phyloP scores from a whole-genome alignment of 306 rosid species.

The Elaeagnus macrophylla region DNA sequence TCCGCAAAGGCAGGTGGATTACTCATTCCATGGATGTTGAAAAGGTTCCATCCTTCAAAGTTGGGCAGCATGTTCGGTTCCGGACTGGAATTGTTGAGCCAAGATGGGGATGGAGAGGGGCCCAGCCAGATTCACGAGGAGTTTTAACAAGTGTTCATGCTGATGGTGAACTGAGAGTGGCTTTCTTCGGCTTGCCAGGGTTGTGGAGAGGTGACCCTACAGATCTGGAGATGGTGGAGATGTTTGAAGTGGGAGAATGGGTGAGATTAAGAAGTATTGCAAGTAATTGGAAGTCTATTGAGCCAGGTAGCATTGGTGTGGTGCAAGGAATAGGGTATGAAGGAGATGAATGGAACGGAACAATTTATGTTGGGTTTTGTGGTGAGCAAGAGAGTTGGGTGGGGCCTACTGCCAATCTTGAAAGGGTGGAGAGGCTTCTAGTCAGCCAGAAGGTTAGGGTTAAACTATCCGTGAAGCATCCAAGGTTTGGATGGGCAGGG shows the following conservation, averaged over 20 bases:
- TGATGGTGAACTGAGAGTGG: slow-evolving; percentile 88
- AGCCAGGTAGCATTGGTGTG: slow-evolving; percentile 76
- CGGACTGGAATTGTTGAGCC: slow-evolving; percentile 81
- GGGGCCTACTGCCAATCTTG: slow-evolving; percentile 69
- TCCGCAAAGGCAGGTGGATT: slow-evolving; percentile 85
- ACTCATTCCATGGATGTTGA: slow-evolving; percentile 90
- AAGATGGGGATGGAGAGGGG: slow-evolving; percentile 97
- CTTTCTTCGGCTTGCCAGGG: slow-evolving; percentile 64
- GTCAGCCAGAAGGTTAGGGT: slow-evolving; percentile 83
- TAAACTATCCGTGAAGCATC: slow-evolving; percentile 57
- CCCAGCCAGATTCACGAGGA: slow-evolving; percentile 67
- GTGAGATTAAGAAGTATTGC: slow-evolving; percentile 63
- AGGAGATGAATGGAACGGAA: slow-evolving; percentile 68
- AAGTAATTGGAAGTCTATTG: slow-evolving; percentile 66
- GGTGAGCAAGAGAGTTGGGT: slow-evolving; percentile 96
- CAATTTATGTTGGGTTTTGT: slow-evolving; percentile 65
- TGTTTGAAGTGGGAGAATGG: slow-evolving; percentile 93
- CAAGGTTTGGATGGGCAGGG: slow-evolving; percentile 94
- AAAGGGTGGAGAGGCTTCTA: slow-evolving; percentile 46
- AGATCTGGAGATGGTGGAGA: slow-evolving; percentile 70
- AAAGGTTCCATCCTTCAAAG: slow-evolving; percentile 66
- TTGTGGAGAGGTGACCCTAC: slow-evolving; percentile 96
- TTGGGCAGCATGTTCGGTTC: slow-evolving; percentile 87
- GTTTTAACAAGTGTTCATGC: slow-evolving; percentile 79
- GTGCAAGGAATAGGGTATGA: slow-evolving; percentile 88